phyloP scores from a whole-genome alignment of 2,329 filamentous ascomycete genomes.

The Graphilbum ipis-grandicollis region DNA sequence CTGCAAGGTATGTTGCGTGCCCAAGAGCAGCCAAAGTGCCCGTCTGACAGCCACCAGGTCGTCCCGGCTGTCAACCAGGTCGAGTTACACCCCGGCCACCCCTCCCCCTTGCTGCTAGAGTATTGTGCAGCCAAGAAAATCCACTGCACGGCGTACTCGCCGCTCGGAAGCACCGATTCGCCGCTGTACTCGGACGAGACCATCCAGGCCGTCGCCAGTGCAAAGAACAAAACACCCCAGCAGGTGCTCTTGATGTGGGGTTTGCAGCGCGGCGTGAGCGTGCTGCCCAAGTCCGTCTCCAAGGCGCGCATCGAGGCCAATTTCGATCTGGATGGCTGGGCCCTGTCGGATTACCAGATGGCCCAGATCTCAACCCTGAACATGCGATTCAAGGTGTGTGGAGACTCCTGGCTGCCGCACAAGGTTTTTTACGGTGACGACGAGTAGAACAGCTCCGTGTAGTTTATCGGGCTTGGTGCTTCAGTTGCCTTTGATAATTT shows the following conservation, averaged over 20 bases:
- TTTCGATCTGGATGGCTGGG: conserved; percentile 58
- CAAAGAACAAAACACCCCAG: conserved; percentile 51
- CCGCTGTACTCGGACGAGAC: conserved; percentile 27
- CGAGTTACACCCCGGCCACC: conserved; percentile 66
- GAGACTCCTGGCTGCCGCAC: conserved; percentile 54
- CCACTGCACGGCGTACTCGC: conserved; percentile 58
- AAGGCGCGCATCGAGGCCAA: conserved; percentile 58
- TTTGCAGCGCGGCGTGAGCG: conserved; percentile 61
- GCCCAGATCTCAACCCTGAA: conserved; percentile 47
- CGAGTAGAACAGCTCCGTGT: too few relatives aligned
- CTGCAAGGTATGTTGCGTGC: too few relatives aligned
- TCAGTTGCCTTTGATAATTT: too few relatives aligned
- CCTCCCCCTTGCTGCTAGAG: conserved; percentile 57
- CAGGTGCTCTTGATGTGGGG: conserved; percentile 70
- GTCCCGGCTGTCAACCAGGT: conserved; percentile 63
- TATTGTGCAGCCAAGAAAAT: conserved; percentile 60
- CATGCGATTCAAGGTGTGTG: conserved; percentile 71
- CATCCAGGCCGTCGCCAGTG: conserved; percentile 43
- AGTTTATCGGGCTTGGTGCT: too few relatives aligned
- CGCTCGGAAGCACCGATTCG: conserved; percentile 43
- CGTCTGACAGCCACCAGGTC: too few relatives aligned
- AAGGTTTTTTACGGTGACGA: conserved; percentile 76
- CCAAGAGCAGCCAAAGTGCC: conserved; percentile 19
- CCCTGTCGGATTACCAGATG: conserved; percentile 56
- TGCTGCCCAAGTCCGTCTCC: conserved; percentile 74